phyloP scores from a whole-genome alignment of 2,329 filamentous ascomycete species.

The Fusarium sp. region DNA sequence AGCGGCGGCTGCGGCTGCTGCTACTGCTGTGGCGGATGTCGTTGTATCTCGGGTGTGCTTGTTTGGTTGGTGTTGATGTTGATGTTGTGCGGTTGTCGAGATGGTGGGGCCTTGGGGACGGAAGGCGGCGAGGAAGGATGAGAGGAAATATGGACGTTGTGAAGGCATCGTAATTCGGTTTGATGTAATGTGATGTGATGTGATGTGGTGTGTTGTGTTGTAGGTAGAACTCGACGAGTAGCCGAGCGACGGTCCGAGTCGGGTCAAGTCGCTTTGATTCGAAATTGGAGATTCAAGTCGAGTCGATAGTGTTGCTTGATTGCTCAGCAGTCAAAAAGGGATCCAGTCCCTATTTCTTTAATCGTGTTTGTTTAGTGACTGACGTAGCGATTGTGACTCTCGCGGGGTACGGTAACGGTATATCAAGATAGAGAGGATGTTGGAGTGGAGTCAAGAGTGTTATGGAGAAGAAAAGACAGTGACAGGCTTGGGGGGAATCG shows the following conservation, averaged over 20 bases:
- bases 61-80: conserved; percentile 51
- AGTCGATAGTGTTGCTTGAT: conserved; percentile 2
- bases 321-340: conserved; percentile 6
- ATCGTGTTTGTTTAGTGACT: conserved; percentile 1
- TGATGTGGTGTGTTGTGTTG: background rate
- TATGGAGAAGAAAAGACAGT: conserved; percentile 10
- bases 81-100: conserved; percentile 48
- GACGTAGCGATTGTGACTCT: conserved; percentile 9
- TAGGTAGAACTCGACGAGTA: conserved; percentile 3
- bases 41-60: conserved; percentile 53
- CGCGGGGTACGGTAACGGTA: background rate
- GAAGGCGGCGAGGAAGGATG: conserved; percentile 68
- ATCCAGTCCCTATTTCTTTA: background rate
- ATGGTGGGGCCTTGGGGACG: conserved; percentile 58
- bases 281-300: background rate
- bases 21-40: conserved; percentile 38
- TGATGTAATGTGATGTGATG: conserved; percentile 1
- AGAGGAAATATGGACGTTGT: conserved; percentile 68
- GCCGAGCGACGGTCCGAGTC: conserved; percentile 31
- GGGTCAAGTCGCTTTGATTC: conserved; percentile 5
- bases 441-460: conserved; percentile 12
- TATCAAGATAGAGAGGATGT: conserved; percentile 3
- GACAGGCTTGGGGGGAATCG: conserved; percentile 24
- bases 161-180: conserved; percentile 58
- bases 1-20: conserved; percentile 39